These are phyloP conservation scores for Neospora caninum DNA, from an alignment of 169 alveolate genomes.

Conservation along the genomic window DNA sequence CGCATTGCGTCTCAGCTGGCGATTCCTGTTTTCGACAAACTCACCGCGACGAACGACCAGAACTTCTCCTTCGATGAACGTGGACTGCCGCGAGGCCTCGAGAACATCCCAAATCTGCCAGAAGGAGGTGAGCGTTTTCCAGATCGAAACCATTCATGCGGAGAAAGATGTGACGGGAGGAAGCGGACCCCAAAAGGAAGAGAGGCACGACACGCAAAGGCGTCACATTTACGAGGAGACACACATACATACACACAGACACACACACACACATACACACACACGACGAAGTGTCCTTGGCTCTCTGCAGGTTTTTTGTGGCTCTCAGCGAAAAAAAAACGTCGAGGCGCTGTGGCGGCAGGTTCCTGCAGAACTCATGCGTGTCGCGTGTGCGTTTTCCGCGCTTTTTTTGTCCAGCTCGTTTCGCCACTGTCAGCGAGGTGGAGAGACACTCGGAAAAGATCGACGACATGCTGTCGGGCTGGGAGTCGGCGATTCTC, in stretches of 20 bases:
- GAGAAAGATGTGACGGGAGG: neutral
- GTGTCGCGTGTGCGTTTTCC: no score
- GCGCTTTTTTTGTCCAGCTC: conserved; percentile 47
- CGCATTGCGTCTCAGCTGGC: conserved; percentile 42
- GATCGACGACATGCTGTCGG: conserved; percentile 68
- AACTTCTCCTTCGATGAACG: conserved; percentile 28
- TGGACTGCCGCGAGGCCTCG: conserved; percentile 39
- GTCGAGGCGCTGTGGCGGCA: no score
- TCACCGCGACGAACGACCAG: conserved; percentile 31
- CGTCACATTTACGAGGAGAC: no score
- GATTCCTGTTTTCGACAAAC: conserved; percentile 43
- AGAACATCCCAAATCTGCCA: conserved; percentile 30
- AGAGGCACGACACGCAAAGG: no score
- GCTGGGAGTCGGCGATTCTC: conserved; percentile 71
- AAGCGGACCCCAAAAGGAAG: no score
- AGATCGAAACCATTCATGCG: no score
- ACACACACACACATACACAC: no score
- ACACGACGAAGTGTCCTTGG: no score
- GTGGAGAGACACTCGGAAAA: conserved; percentile 65
- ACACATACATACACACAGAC: no score
- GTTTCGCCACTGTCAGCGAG: conserved; percentile 73
- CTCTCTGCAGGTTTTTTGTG: no score
- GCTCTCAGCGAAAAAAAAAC: no score
- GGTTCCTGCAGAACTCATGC: no score
- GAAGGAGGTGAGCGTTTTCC: conserved; percentile 47